These are phyloP conservation scores for Ramaria sp. DNA, from an alignment of 768 basidiomycete species.

Conservation along the genomic window DNA sequence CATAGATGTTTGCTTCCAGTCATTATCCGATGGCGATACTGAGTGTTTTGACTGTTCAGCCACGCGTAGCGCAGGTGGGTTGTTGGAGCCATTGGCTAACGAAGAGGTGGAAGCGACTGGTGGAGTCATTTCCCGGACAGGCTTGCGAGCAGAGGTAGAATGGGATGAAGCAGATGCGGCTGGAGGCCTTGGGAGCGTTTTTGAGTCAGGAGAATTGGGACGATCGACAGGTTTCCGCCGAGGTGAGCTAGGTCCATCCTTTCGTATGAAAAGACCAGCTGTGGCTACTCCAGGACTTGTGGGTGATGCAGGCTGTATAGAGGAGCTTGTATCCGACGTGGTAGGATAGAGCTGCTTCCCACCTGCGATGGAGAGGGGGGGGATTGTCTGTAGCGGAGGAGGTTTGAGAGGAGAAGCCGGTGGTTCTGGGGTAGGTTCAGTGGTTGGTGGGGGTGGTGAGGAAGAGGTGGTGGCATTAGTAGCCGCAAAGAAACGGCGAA, in stretches of 20 bases:
- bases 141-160: conserved; percentile 17
- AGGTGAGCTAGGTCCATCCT: conserved; percentile 15
- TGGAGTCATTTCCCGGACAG: conserved; percentile 16
- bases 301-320: conserved; percentile 16
- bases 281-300: conserved; percentile 29
- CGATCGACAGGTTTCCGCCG: conserved; percentile 18
- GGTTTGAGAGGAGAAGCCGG: conserved; percentile 1
- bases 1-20: conserved; percentile 34
- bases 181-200: conserved; percentile 14
- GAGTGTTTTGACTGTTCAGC: conserved; percentile 24
- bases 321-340: conserved; percentile 22
- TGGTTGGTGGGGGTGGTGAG: conserved; percentile 14
- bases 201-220: conserved; percentile 17
- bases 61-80: background rate
- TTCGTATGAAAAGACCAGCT: conserved; percentile 40
- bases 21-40: conserved; percentile 19
- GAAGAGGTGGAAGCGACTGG: conserved; percentile 34
- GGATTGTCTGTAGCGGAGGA: conserved; percentile 10
- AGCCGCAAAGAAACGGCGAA: conserved; percentile 48
- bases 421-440: background rate
- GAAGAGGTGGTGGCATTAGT: conserved; percentile 21
- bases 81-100: conserved; percentile 20
- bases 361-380: conserved; percentile 15
- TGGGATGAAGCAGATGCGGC: conserved; percentile 15
- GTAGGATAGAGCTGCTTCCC: conserved; percentile 30